Percentiles rank a stretch among this genome's conserved stretches.
Evolutionary conservation across 805 yeast genomes (phyloP).

Genomic region (Candida easanensis): DNA sequence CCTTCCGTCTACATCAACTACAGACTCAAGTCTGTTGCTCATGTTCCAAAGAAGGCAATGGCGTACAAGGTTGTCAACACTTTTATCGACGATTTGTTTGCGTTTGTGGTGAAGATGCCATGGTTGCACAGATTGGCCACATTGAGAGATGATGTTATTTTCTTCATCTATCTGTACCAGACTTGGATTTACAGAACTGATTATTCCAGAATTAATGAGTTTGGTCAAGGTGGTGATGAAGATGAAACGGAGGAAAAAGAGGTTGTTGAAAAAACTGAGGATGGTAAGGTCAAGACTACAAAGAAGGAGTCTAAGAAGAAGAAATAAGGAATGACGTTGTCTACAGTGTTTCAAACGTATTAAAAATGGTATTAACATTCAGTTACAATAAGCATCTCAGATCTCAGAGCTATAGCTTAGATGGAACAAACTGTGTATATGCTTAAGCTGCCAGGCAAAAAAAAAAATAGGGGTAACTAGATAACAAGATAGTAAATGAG

Average conservation of each 20-base stretch:
- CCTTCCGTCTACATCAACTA: slow-evolving; percentile 41
- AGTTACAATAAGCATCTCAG: too few relatives aligned
- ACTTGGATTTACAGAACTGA: slow-evolving; percentile 41
- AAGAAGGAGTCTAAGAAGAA: slow-evolving; percentile 8
- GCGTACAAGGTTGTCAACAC: slow-evolving; percentile 40
- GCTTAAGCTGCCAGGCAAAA: not conserved
- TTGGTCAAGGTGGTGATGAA: slow-evolving; percentile 34
- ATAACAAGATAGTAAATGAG: not conserved
- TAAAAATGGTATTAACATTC: too few relatives aligned
- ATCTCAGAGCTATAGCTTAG: too few relatives aligned
- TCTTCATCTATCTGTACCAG: slow-evolving; percentile 38
- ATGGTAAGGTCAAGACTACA: not conserved
- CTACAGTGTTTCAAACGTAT: too few relatives aligned
- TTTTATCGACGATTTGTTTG: slow-evolving; percentile 39
- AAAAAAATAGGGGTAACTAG: not conserved
- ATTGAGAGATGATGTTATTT: slow-evolving; percentile 39
- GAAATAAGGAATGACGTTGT: not conserved
- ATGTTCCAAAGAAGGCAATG: slow-evolving; percentile 40
- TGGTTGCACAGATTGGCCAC: slow-evolving; percentile 40
- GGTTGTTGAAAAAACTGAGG: not conserved
- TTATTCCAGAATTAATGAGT: slow-evolving; percentile 34
- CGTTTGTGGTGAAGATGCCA: slow-evolving; percentile 42
- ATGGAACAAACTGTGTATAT: too few relatives aligned
- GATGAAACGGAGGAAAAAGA: slow-evolving; percentile 13
- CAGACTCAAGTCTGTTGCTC: slow-evolving; percentile 41